Evolutionary conservation across 164 flowering plant species (phyloP).

Genomic region (Aristolochia fimbriata): DNA sequence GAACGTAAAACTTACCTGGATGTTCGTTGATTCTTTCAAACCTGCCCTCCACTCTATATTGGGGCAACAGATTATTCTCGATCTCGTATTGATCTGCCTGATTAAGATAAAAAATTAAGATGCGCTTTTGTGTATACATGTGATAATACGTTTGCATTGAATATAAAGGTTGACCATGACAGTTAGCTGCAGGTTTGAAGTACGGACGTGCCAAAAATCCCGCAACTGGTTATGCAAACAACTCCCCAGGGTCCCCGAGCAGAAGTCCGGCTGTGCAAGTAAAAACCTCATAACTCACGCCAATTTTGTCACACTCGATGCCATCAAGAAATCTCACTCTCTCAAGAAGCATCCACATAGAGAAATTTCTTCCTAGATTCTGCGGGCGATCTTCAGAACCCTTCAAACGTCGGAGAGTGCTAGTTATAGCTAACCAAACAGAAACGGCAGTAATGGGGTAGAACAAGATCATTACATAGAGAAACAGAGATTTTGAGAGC

Average conservation of each 20-base stretch:
- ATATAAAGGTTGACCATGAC: neutral
- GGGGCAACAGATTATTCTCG: constrained; percentile 54
- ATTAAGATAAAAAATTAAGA: neutral
- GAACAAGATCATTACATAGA: neutral
- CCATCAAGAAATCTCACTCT: constrained; percentile 92
- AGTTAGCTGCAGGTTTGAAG: neutral
- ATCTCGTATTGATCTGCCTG: constrained; percentile 75
- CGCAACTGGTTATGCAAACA: constrained; percentile 92
- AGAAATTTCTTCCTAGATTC: constrained; percentile 53
- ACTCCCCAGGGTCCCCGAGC: constrained; percentile 75
- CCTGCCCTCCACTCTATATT: constrained; percentile 75
- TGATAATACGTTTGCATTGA: too few species aligned
- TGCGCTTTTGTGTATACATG: too few species aligned
- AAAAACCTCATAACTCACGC: constrained; percentile 85
- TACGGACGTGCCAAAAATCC: constrained; percentile 80
- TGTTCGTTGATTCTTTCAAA: constrained; percentile 90
- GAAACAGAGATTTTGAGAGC: neutral
- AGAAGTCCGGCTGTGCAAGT: constrained; percentile 85
- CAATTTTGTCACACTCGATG: constrained; percentile 86
- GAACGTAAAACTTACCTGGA: constrained; percentile 54
- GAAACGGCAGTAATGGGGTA: too few species aligned
- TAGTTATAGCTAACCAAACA: constrained; percentile 4
- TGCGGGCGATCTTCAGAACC: constrained; percentile 67
- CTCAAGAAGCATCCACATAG: constrained; percentile 96
- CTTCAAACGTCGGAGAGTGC: constrained; percentile 29